A percentile compares a stretch with the other conserved stretches of the same genome.
Conservation (phyloP, 352 stramenopile genomes). For the Globisporangium spinosum region DNA sequence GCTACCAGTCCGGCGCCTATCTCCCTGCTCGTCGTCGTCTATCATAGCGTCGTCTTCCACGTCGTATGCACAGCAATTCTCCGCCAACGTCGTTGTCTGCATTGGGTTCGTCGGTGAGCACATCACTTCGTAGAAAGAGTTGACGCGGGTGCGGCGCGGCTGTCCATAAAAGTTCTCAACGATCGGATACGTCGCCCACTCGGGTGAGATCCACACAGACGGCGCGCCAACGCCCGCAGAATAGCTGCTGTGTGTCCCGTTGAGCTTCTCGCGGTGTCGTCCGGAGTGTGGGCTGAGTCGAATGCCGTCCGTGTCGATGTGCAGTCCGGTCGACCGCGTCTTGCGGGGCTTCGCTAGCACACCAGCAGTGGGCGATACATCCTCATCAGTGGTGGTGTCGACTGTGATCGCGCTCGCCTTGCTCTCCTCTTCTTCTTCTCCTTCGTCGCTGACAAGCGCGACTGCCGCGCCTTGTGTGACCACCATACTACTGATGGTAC, state of each 20-base stretch:
- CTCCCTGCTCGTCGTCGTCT: constrained; percentile 10
- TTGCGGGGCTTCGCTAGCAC: background rate
- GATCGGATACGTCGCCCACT: constrained; percentile 71
- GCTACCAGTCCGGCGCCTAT: background rate
- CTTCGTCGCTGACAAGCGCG: background rate
- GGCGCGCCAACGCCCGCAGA: constrained; percentile 30
- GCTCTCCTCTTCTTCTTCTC: background rate
- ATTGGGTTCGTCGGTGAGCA: constrained; percentile 59
- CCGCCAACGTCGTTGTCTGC: constrained; percentile 55
- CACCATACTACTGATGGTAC: background rate
- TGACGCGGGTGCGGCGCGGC: constrained; percentile 37
- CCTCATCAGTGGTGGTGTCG: background rate
- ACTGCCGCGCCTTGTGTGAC: background rate
- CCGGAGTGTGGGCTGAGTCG: constrained; percentile 5
- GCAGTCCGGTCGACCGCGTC: background rate
- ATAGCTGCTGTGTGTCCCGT: background rate
- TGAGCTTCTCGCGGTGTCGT: constrained; percentile 3
- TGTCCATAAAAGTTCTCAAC: constrained; percentile 81
- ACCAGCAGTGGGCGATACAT: background rate
- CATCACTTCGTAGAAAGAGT: constrained; percentile 85
- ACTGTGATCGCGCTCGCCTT: background rate
- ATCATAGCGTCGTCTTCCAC: constrained; percentile 17
- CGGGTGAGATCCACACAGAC: constrained; percentile 62
- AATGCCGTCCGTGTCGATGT: constrained; percentile 11
- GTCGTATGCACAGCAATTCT: constrained; percentile 54